Evolutionary conservation across 2,329 filamentous ascomycete genomes (phyloP).

Genomic region (Neopestalotiopsis rosae): DNA sequence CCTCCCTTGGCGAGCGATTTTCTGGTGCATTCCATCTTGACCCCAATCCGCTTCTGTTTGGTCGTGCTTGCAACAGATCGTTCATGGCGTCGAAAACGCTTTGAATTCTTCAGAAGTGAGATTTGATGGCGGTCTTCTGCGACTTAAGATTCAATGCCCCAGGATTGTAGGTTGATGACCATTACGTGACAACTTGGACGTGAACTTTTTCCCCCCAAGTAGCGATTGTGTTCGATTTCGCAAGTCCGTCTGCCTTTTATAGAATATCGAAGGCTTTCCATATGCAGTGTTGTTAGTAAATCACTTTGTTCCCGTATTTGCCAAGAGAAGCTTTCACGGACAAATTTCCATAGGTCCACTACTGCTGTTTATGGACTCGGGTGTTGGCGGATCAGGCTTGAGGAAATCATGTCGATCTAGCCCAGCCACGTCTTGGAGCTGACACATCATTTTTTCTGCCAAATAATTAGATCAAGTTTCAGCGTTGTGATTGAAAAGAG

Average conservation of each 20-base stretch:
- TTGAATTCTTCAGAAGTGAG: too few species aligned
- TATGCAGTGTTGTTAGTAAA: neutral
- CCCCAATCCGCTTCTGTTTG: too few species aligned
- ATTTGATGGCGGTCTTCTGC: too few species aligned
- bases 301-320: neutral
- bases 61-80: too few species aligned
- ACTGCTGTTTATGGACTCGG: conserved; percentile 19
- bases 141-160: too few species aligned
- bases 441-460: conserved; percentile 38
- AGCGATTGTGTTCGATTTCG: too few species aligned
- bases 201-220: too few species aligned
- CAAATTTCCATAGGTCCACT: conserved; percentile 18
- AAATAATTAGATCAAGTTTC: neutral
- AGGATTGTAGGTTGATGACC: too few species aligned
- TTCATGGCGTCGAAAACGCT: too few species aligned
- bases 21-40: too few species aligned
- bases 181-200: too few species aligned
- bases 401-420: conserved; percentile 34
- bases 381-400: conserved; percentile 23
- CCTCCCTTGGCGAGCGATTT: too few species aligned
- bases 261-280: neutral
- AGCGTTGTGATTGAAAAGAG: neutral
- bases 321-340: neutral
- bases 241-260: neutral
- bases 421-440: conserved; percentile 32